phyloP scores from a whole-genome alignment of 768 basidiomycete species.

The Plicaturopsis crispa region DNA sequence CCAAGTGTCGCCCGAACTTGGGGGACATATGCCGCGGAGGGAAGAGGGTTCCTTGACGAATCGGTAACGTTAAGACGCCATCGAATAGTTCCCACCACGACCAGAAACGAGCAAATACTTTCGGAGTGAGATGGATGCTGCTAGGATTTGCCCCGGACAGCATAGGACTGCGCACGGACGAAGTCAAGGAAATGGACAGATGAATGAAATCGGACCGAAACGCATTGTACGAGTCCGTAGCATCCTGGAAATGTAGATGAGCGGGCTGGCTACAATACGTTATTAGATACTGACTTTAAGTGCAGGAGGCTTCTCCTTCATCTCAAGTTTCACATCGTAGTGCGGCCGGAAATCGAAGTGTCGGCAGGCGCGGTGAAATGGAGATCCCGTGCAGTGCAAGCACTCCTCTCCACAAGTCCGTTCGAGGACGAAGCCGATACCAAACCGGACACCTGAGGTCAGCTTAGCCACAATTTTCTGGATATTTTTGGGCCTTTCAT shows the following conservation, averaged over 20 bases:
- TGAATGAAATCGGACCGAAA: constrained; percentile 96
- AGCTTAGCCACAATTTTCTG: constrained; percentile 80
- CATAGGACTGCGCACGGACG: constrained; percentile 38
- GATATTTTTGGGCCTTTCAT: constrained; percentile 18
- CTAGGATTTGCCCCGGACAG: constrained; percentile 34
- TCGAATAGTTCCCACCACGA: constrained; percentile 89
- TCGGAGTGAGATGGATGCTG: constrained; percentile 80
- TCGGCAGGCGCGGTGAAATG: constrained; percentile 75
- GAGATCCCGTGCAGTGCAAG: constrained; percentile 43
- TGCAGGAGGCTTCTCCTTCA: constrained; percentile 32
- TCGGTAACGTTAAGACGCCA: constrained; percentile 67
- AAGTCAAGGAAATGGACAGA: constrained; percentile 77
- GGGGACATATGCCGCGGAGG: constrained; percentile 65
- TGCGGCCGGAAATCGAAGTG: constrained; percentile 78
- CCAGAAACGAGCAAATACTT: constrained; percentile 84
- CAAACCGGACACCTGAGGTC: constrained; percentile 78
- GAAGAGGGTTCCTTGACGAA: constrained; percentile 83
- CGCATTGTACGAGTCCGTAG: constrained; percentile 70
- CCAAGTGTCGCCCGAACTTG: constrained; percentile 83
- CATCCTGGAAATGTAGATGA: constrained; percentile 22
- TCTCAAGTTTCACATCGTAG: constrained; percentile 59
- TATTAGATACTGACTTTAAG: constrained; percentile 33
- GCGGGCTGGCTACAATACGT: neutral
- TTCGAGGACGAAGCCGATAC: constrained; percentile 77
- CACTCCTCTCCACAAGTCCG: constrained; percentile 74